Evolutionary conservation across 2,329 filamentous ascomycete genomes (phyloP), one percentile per base, ranked within the genome.

Genomic region (Cercospora zeae-maydis): DNA sequence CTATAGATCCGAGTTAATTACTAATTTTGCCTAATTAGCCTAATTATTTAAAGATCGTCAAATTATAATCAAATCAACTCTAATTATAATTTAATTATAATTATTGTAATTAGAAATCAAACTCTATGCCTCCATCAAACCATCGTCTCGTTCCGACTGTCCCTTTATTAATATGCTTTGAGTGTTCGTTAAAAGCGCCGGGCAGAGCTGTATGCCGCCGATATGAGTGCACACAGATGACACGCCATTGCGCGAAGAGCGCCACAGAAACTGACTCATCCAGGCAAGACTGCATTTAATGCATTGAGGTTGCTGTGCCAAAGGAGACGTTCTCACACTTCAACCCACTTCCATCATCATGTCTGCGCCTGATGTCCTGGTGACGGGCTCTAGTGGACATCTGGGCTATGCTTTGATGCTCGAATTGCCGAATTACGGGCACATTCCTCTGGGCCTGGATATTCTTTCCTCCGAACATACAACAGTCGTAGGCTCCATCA

Each of bases 331-430:
- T 53, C 30, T 10, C n/a, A 11, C 10, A 2, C 31, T 13, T 19
- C 49, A 27, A 3, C 10, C 30, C 8, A 53, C 11, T 8, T 6
- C 16, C 5, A 21, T 3, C 27, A 3, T n/a, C 30, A 63, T 67
- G 61, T 16, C 53, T 21, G 5, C 53, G 11, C 64, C 66, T 16
- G 58, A 66, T 27, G 63, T 67, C 1, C 59, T 67, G 2, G 67
- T 67, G 4, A 67, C 63, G 8, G 67, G 65, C 11, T 66, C 63
- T 13, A 42, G 59, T 21, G 67, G 67, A n/a, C 67, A 69, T 45
- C 60, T 69, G 19, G 65, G 67, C 16, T 52, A 64, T 39, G 67
- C 65, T 27, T 57, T 67, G 6, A 67, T 69, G 65, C 56, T 66
- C 34, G 51, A 61, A 16, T 45, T 69, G 8, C 62, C 65, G 0